These are phyloP conservation scores for Camillea tinctor DNA, from an alignment of 2,329 filamentous ascomycete genomes.

Conservation along the genomic window DNA sequence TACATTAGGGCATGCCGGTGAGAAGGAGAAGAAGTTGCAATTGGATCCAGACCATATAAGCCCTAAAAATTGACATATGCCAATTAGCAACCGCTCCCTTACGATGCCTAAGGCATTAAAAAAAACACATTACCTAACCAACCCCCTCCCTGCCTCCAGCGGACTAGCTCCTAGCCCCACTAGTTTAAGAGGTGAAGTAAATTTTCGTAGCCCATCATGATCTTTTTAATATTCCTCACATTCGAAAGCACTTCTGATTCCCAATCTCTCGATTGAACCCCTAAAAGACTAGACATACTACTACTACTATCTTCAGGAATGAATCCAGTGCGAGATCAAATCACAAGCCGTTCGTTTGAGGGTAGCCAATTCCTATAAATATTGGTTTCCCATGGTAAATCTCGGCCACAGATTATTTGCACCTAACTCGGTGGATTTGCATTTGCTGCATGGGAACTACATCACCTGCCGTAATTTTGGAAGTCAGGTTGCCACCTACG, in stretches of 20 bases:
- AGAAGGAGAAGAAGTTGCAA: too few species aligned
- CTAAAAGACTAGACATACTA: slow-evolving; percentile 20
- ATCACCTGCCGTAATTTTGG: background rate
- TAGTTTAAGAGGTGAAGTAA: background rate
- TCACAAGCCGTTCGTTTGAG: slow-evolving; percentile 36
- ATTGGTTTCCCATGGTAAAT: slow-evolving; percentile 36
- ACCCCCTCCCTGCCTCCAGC: too few species aligned
- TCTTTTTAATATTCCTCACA: slow-evolving; percentile 27
- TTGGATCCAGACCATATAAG: too few species aligned
- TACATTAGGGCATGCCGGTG: too few species aligned
- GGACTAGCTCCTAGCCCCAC: background rate
- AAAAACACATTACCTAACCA: background rate
- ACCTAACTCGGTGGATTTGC: background rate
- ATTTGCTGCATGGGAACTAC: background rate
- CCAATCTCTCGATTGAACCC: slow-evolving; percentile 26
- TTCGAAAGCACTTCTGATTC: slow-evolving; percentile 34
- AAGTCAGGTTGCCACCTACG: background rate
- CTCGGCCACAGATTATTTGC: slow-evolving; percentile 30
- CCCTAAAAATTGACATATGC: too few species aligned
- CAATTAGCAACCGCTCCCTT: too few species aligned
- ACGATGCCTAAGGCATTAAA: background rate
- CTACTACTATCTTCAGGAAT: slow-evolving; percentile 26
- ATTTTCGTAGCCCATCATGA: background rate
- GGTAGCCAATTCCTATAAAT: slow-evolving; percentile 30
- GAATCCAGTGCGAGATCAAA: slow-evolving; percentile 34